Base-by-base conservation (phyloP, 129 eudicot species). In the Pseudognaphalium luteoalbum region DNA sequence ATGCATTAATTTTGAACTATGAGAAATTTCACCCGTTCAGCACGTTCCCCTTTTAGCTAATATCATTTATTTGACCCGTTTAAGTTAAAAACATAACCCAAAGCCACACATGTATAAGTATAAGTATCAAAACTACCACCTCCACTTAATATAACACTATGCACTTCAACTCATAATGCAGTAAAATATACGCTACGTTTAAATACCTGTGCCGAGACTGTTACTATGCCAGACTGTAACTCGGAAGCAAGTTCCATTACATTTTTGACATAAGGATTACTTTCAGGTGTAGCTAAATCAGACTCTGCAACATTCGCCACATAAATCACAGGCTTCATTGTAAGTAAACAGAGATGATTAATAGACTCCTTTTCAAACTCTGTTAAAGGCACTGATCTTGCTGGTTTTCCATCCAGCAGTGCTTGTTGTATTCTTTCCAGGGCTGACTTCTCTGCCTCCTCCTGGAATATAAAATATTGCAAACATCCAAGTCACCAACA, bases 301-400 rank as follows among this genome's bases (percentile, higher is more conserved):
- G 97, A 87, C 79, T 94, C 99, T 34, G 97, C 92, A 50, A 94
- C 96, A 69, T 94, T 94, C 29, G 99, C 99, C 68, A 94, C 96
- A 80, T 85, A 94, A 20, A 89, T 94, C 51, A 91, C 82, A 32
- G 99, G 99, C 83, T 94, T 91, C 96, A 91, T 89, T 42, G 99
- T 94, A 75, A 94, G 99, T 75, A 94, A 84, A 81, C 99, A 94
- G 21, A 94, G 88, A 87, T 94, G 99, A 76, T 71, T 85, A 71
- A 91, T 75, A 33, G 96, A 85, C 76, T 94, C 97, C 84, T 86
- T 91, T 67, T 91, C 89, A 50, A 83, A 67, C 29, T 91, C 97
- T 72, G 96, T 82, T 63, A 94, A 84, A 76, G 88, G 20, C 71
- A 89, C 99, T 56, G 99, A 91, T 84, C 97, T 89, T 78, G 96